Evolutionary conservation across 2,329 filamentous ascomycete species (phyloP), one percentile per base, ranked within the genome.

Genomic region (Byssothecium circinans): DNA sequence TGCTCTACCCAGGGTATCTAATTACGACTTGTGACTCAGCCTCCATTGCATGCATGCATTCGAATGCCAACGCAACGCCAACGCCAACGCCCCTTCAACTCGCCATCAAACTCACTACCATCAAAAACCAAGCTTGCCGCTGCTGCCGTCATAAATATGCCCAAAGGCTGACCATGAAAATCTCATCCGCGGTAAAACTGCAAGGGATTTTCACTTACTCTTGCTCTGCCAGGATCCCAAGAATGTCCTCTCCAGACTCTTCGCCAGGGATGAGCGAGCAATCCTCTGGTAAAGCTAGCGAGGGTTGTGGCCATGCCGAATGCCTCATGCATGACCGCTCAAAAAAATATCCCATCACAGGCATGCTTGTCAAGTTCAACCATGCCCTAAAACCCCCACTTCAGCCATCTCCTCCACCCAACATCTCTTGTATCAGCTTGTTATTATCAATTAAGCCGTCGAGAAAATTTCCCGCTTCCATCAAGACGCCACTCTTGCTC

Each of bases 401-500:
- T 45, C 39, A 41, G 14, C 39, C 39, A 20, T 19, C 39, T 18
- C 18, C 39, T 6, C 18, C 39, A 12, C 15, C 23, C 25, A 32
- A 4, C 11, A 32, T 12, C 2, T 18, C 14, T 18, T 10, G 23
- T 4, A 30, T 17, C 18, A 14, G 42, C 12, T 56, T 50, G 25
- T 95, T 95, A 4, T 85, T 88, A 32, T 78, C 73, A 11, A 90
- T 70, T 17, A 95, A 66, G 14, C 86, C 81, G 53, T 91, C 83
- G n/a, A 95, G 73, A 78, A 87, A 95, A 55, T 89, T 85, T 12
- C 84, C 87, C 2, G 88, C 82, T 71, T 91, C 86, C 15, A 81
- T 79, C 32, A 96, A 77, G 68, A 90, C 86, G 7, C 83, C 85
- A 65, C 88, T 91, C 74, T 95, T 95, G 73, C 89, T 94, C 57